Base-by-base conservation (phyloP, 257 asterid genomes). In the Mentha longifolia region DNA sequence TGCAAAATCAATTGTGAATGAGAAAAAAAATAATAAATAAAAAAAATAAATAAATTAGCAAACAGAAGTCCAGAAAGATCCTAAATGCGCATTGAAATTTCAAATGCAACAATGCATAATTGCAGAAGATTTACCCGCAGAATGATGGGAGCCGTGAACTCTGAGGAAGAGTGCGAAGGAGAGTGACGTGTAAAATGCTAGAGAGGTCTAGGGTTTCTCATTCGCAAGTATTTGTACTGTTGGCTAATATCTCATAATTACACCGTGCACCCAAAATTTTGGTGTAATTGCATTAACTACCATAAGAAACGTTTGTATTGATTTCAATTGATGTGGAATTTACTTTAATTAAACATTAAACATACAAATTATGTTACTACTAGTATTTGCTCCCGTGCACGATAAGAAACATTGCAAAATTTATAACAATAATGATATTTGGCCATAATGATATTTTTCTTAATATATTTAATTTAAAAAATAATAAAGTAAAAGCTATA, bases 151-250 rank as follows among this genome's bases (percentile, higher is more conserved):
- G 71, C 71, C 57, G 68, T 28, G 56, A 3, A 74, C 73, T 52
- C 62, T 19, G 62, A 45, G 70, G 43, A 28, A 55, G 72, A 46
- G 37, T 22, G 47, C 3, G 50, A 19, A 25, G n/a, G 16, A 11
- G 56, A 61, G 70, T 72, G 22, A 42, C 54, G 68, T 19, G 43
- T 45, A 41, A 1, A 11, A 33, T 15, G 50, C 0, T 2, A 7
- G 37, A 17, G 43, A 6, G 77, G 60, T 71, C 59, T 77, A 77
- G 81, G 81, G 81, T 49, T 77, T 65, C 61, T 58, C 31, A 30
- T 9, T 9, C 4, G 3, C 17, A 17, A 22, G 16, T 62, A 42
- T 54, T 70, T 65, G 47, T 47, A 65, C 11, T 15, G 57, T 65
- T 47, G n/a, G 45, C 16, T 65, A 46, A 63, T 61, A 2, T 61